Evolutionary conservation across 148 eudicot species (phyloP), one percentile per base, ranked within the genome.

Genomic region (Vaccinium vitisidaea): DNA sequence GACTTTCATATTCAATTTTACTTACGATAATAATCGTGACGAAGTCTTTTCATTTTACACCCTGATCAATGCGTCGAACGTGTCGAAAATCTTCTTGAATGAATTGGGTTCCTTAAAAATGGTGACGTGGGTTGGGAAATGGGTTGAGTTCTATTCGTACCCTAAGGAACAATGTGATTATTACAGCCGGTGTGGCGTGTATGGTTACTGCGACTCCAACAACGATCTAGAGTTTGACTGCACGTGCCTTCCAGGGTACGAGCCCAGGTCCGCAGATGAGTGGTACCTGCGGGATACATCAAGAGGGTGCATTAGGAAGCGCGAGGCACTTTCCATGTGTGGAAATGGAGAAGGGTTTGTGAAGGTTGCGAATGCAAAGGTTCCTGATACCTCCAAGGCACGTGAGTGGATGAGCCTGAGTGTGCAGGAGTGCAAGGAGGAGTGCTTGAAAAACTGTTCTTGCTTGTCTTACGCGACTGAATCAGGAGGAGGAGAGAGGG

Each of bases 281-380:
- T 90, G 93, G 93, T 80, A 76, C 69, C 67, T 90, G 43, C 84
- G 92, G 80, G 89, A 90, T 55, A 91, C 89, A 15, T 84, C 89
- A 13, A 46, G 83, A n/a, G 93, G 93, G 71, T 91, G 93, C 69
- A 73, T 82, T 12, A 83, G 85, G 80, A 85, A 87, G 85, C 86
- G 83, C 8, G 87, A 19, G 78, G 10, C 83, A 75, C 83, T 49
- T 53, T 79, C 84, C 3, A 82, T 83, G 89, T 93, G 95, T 80
- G 79, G 43, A 30, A 87, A 81, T 1, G 89, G 90, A 23, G 93
- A 89, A 63, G 93, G 95, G 77, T 91, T 93, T 79, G 58, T 89
- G n/a, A 91, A 84, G 84, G 4, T 90, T 48, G 54, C 75, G 0
- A 77, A 73, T 4, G 90, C 89, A 18, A 90, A 88, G 86, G 0